Percentiles rank a stretch among this genome's conserved stretches.
These are phyloP conservation scores for Diaporthe vexans DNA, from an alignment of 2,329 filamentous ascomycete species.

Conservation along the genomic window DNA sequence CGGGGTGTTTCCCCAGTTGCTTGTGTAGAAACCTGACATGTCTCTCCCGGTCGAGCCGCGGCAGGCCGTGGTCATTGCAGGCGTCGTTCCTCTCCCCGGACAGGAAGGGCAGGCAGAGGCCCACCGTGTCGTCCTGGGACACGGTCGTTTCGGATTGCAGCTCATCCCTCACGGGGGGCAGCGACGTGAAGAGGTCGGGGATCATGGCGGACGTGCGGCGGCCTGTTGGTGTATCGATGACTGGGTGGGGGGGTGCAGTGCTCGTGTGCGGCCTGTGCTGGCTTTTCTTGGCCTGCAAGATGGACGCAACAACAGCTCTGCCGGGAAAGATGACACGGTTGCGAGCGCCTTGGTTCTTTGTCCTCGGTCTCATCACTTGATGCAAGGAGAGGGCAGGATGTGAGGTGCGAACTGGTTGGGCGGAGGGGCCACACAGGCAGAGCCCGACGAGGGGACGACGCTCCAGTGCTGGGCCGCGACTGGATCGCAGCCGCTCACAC, in stretches of 20 bases:
- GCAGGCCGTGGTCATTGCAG: constrained; percentile 81
- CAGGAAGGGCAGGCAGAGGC: constrained; percentile 79
- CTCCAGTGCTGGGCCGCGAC: background rate
- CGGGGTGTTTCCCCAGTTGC: constrained; percentile 73
- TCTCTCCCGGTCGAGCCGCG: constrained; percentile 75
- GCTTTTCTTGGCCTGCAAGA: constrained; percentile 37
- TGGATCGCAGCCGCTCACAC: constrained; percentile 17
- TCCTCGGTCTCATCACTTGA: constrained; percentile 40
- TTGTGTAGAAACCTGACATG: constrained; percentile 75
- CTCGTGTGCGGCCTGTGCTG: constrained; percentile 10
- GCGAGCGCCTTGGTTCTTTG: constrained; percentile 38
- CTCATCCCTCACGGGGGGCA: constrained; percentile 74
- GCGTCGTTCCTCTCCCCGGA: constrained; percentile 62
- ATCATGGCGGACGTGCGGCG: constrained; percentile 51
- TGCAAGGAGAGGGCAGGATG: background rate
- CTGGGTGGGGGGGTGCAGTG: constrained; percentile 41
- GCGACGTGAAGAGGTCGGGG: constrained; percentile 69
- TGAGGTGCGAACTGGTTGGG: constrained; percentile 7
- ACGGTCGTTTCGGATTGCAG: constrained; percentile 77
- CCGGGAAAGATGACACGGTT: constrained; percentile 41
- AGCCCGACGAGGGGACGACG: background rate
- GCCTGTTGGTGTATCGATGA: constrained; percentile 41
- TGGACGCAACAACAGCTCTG: constrained; percentile 40
- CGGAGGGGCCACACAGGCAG: background rate
- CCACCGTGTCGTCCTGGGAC: constrained; percentile 77